Evolutionary conservation across 176 grass and related monocot genomes (phyloP), one percentile per base, ranked within the genome.

Genomic region (Metroxylon sagu): DNA sequence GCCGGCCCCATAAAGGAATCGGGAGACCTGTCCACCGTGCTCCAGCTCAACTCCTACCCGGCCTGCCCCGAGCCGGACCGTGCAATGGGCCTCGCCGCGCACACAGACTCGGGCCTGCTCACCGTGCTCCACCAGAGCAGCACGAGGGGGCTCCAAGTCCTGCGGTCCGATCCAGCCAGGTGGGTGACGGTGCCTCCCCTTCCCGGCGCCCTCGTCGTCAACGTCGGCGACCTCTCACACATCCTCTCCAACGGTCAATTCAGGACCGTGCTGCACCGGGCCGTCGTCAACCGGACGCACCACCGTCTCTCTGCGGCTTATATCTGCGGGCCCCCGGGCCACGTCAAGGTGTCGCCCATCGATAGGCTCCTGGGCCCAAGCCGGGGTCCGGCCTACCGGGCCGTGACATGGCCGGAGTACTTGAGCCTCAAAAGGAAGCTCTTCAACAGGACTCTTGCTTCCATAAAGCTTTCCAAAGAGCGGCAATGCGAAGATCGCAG

Each of bases 21-120:
- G 67, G 57, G 16, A 14, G 78, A 77, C 31, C 78, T 64, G 21
- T 74, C 81, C 49, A 79, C 79, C 5, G 82, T 84, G 54, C 10
- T 65, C 1, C 64, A 64, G 30, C 26, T 76, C 5, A 70, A 50
- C 70, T 89, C 85, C 39, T 95, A 96, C 35, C 94, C 94, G 5
- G 63, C 69, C 23, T 98, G 94, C 79, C 94, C 94, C 18, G 94
- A 98, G 67, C 94, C 94, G 4, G 74, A 71, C 25, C 88, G 85
- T 0, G 87, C 94, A 21, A 75, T 98, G 63, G 94, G 94, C 3
- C 79, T 98, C 4, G 89, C 89, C 29, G 72, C 88, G 23, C 94
- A 98, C 85, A 98, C 94, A 2, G 94, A 99, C 76, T 99, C 94
- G 16, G 83, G 88, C 64, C 76, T 99, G 67, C 79, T 99, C 79